These are phyloP conservation scores for Aphanoascus verrucosus DNA, from an alignment of 2,329 filamentous ascomycete genomes.

Conservation along the genomic window DNA sequence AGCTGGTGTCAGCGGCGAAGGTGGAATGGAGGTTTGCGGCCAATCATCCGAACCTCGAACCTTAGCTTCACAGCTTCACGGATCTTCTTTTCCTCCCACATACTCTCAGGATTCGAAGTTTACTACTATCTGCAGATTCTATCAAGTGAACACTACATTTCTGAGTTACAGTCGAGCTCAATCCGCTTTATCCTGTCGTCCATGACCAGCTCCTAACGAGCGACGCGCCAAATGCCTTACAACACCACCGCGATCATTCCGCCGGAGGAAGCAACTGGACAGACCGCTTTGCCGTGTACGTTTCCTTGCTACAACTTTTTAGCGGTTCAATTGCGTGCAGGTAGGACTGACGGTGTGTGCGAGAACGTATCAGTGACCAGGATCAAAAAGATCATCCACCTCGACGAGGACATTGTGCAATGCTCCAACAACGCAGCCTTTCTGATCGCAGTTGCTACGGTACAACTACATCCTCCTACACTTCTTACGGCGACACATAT, in stretches of 20 bases:
- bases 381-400: constrained; percentile 87
- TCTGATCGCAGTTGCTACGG: constrained; percentile 81
- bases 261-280: constrained; percentile 70
- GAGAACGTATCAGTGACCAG: constrained; percentile 58
- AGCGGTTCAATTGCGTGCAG: neutral
- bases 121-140: neutral
- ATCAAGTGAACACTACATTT: neutral
- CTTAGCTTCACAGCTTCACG: neutral
- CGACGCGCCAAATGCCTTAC: constrained; percentile 58
- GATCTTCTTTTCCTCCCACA: neutral
- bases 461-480: constrained; percentile 31
- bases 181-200: no score
- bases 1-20: neutral
- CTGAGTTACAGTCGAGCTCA: neutral
- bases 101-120: neutral
- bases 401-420: constrained; percentile 73
- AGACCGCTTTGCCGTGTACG: constrained; percentile 75
- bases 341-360: neutral
- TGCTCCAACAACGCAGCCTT: constrained; percentile 94
- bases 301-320: constrained; percentile 16
- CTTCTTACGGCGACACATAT: neutral
- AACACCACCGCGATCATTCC: constrained; percentile 77
- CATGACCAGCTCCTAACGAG: neutral
- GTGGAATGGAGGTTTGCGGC: neutral
- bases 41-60: neutral